These are phyloP conservation scores for Umbelopsis ramanniana DNA, from an alignment of 192 early-diverging fungal genomes.

Conservation along the genomic window DNA sequence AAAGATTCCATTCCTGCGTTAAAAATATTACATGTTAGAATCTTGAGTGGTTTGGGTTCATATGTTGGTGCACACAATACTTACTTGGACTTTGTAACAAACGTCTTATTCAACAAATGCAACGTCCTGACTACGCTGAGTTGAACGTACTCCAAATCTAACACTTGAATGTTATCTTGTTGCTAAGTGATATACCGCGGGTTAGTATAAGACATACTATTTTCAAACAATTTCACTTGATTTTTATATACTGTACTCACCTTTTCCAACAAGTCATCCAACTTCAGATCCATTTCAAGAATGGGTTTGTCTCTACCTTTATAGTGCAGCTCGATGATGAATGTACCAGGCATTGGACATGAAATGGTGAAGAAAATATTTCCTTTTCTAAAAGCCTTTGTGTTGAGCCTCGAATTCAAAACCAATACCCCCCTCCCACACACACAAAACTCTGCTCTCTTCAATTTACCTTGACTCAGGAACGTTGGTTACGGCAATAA, in stretches of 20 bases:
- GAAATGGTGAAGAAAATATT: conserved; percentile 91
- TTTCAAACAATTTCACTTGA: too few species aligned
- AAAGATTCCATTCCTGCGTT: neutral
- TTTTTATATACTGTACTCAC: conserved; percentile 39
- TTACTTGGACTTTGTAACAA: conserved; percentile 63
- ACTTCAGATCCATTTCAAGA: conserved; percentile 93
- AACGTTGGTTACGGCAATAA: conserved; percentile 91
- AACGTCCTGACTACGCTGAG: conserved; percentile 85
- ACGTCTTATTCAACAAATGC: conserved; percentile 81
- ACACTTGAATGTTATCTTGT: conserved; percentile 82
- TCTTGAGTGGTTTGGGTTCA: too few species aligned
- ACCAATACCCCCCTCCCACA: neutral
- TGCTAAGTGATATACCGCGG: conserved; percentile 56
- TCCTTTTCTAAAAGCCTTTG: conserved; percentile 51
- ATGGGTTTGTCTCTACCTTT: conserved; percentile 93
- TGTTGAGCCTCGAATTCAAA: too few species aligned
- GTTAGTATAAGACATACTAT: conserved; percentile 3
- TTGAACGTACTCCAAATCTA: conserved; percentile 94
- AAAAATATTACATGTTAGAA: neutral
- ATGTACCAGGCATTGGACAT: conserved; percentile 87
- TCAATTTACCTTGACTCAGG: conserved; percentile 78
- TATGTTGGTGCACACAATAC: neutral
- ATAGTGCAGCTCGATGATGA: conserved; percentile 87
- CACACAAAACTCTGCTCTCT: too few species aligned
- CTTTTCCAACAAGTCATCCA: conserved; percentile 83